These are phyloP conservation scores for Zea mays DNA, from an alignment of 176 grass and related monocot species.

Conservation along the genomic window Zm-B73-REFERENCE-NAM-5.0 NC_050102.1:51314001-51314500, in stretches of 20 bases:
- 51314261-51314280: conserved; percentile 63
- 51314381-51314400: conserved; percentile 72
- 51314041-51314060: background rate
- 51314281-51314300: conserved; percentile 64
- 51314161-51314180: conserved; percentile 55
- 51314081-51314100: conserved; percentile 40
- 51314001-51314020: background rate
- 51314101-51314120: conserved; percentile 60
- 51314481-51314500: conserved; percentile 35
- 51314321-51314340: conserved; percentile 76
- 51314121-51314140: conserved; percentile 53
- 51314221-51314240: conserved; percentile 20
- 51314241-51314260: conserved; percentile 47
- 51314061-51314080: conserved; percentile 2
- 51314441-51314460: conserved; percentile 66
- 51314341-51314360: conserved; percentile 80
- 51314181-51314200: conserved; percentile 6
- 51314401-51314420: conserved; percentile 59
- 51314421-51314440: conserved; percentile 65
- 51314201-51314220: conserved; percentile 7
- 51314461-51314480: conserved; percentile 45
- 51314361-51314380: conserved; percentile 79
- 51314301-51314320: conserved; percentile 52
- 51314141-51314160: conserved; percentile 54
- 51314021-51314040: background rate